Conservation (phyloP, 176 grass and related monocot genomes). For the Elaeis guineensis region DNA sequence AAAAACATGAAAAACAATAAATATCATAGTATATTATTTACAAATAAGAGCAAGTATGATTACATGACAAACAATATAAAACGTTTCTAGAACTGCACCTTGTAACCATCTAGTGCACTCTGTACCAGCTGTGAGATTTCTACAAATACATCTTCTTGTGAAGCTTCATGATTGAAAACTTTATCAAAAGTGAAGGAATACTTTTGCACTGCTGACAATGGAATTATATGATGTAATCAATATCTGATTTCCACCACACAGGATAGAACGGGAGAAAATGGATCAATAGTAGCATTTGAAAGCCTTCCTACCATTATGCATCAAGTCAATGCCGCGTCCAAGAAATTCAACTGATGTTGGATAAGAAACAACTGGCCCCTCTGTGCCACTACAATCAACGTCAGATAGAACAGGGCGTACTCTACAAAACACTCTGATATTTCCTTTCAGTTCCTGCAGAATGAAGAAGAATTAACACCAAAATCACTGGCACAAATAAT, state of each 20-base stretch:
- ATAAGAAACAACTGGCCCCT: conserved; percentile 57
- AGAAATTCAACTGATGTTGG: conserved; percentile 58
- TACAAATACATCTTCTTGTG: conserved; percentile 84
- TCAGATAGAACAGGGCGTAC: conserved; percentile 59
- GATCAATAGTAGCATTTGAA: not conserved
- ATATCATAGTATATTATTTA: too few relatives aligned
- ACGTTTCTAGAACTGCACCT: conserved; percentile 26
- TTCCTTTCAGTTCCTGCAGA: conserved; percentile 91
- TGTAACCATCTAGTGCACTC: conserved; percentile 94
- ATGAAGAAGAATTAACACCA: not conserved
- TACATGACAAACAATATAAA: too few relatives aligned
- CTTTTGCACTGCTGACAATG: conserved; percentile 46
- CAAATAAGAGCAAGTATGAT: too few relatives aligned
- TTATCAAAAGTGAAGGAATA: conserved; percentile 87
- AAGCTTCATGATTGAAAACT: conserved; percentile 67
- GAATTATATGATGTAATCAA: conserved; percentile 5
- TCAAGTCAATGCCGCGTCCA: conserved; percentile 69
- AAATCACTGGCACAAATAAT: not conserved
- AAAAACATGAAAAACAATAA: too few relatives aligned
- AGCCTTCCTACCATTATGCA: conserved; percentile 40
- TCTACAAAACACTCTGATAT: conserved; percentile 93
- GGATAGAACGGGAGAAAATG: too few relatives aligned
- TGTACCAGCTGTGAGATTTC: conserved; percentile 95
- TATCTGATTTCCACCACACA: not conserved
- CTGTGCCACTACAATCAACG: conserved; percentile 31